Base-by-base conservation (phyloP, 2,329 filamentous ascomycete genomes). In the Cercospora nicotianae region DNA sequence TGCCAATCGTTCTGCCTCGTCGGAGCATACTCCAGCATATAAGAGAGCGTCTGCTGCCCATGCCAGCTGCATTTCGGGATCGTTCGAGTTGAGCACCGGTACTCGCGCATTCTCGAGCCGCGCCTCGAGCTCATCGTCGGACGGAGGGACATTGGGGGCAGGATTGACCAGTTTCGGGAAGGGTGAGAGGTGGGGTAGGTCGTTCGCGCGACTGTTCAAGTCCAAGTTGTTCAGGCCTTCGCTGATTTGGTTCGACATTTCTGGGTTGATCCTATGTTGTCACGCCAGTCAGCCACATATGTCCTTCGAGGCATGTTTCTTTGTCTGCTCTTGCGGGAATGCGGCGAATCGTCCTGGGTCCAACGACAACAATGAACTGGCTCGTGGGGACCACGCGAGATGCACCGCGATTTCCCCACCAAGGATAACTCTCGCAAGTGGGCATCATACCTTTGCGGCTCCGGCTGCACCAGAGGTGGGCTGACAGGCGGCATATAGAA, bases 191-290 rank as follows among this genome's bases (percentile, higher is more conserved):
- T 90, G 91, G 45, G 94, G 93, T 39, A 87, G 83, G 63, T 88
- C 87, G 74, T 81, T 78, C 63, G 75, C 45, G 70, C 74, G 72
- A 72, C 66, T 60, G 66, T 73, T 70, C 63, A 79, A 81, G 81
- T 97, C 94, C 83, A 99, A 88, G 80, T 94, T 90, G 76, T 94
- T 91, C 72, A 99, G 87, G 81, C 92, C 94, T 77, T 96, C 90
- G 83, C 97, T 93, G 88, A 99, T 97, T 81, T 97, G 94, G 81
- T 94, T 91, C 74, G 94, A 93, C 73, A 97, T 93, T 85, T 97
- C 93, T 79, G 93, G 75, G 63, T 76, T 76, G 67, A 77, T 72
- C 58, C 74, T 75, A 69, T 20, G 30, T 23, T 58, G 13, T 33
- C 31, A 59, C 45, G 13, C 33, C 60, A 1, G 42, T 66, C 60